Base-by-base conservation (phyloP, 257 asterid species). In the Nicotiana undulata region DNA sequence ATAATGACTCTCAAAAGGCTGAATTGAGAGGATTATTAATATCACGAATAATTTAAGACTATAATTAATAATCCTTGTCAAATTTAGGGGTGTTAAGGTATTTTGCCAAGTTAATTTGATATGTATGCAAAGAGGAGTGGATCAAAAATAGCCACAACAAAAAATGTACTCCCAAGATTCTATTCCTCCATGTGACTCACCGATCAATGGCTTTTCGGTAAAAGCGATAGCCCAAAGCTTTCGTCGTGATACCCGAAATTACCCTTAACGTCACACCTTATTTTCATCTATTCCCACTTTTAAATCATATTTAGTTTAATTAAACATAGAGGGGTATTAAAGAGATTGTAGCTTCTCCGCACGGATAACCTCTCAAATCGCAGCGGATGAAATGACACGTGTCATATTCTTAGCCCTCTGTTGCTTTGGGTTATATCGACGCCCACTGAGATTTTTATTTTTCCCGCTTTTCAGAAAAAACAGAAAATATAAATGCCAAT, bases 381-480 rank as follows among this genome's bases (percentile, higher is more conserved):
- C 49, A 46, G 63, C n/a, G 24, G 44, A 75, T 22, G 59, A 72
- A 37, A 15, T 6, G 63, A 77, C 70, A 84, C 93, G 93, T 89
- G 91, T 87, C 88, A 67, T 4, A 3, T 83, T 83, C 84, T 85
- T 81, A 67, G 77, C 87, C 82, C 78, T 79, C 79, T 79, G 13
- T 79, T 34, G 52, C 40, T 84, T 44, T 81, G 84, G 11, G 46
- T 64, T 61, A 3, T 70, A 65, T 79, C 63, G 63, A 29, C 28
- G 28, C 44, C 67, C 24, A 32, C 66, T 29, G 81, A 81, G 31
- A 75, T 67, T 76, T 82, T 77, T 75, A 37, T 52, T n/a, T 79
- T 85, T 87, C 88, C 90, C 89, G 90, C 89, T 89, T 75, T 29
- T 40, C 22, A 68, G 56, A 84, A 75, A 56, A 75, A 28, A 56